These are phyloP conservation scores for Suillus hirtellus DNA, from an alignment of 768 basidiomycete genomes.

Conservation along the genomic window DNA sequence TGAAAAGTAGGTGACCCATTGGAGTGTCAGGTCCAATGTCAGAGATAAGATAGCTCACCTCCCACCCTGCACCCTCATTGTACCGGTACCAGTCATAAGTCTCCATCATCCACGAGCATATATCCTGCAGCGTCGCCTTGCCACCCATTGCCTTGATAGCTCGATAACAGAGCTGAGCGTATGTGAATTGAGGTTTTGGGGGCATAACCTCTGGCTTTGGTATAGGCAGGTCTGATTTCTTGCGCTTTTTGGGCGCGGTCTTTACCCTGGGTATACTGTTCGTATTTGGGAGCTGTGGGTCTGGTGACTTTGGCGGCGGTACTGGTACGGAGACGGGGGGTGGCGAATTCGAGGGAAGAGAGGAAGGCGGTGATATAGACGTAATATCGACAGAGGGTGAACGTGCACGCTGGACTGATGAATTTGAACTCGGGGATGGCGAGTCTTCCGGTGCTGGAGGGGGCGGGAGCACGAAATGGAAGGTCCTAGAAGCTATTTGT, in stretches of 20 bases:
- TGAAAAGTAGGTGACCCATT: slow-evolving; percentile 30
- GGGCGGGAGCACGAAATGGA: slow-evolving; percentile 95
- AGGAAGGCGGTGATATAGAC: slow-evolving; percentile 80
- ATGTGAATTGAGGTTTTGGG: slow-evolving; percentile 87
- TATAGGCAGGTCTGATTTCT: slow-evolving; percentile 50
- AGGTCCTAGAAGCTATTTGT: slow-evolving; percentile 95
- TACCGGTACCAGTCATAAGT: slow-evolving; percentile 90
- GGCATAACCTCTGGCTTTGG: slow-evolving; percentile 77
- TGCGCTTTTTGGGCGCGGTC: slow-evolving; percentile 64
- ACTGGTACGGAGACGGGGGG: slow-evolving; percentile 51
- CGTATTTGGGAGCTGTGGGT: slow-evolving; percentile 61
- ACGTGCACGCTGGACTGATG: slow-evolving; percentile 64
- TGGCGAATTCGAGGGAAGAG: slow-evolving; percentile 75
- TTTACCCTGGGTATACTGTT: slow-evolving; percentile 54
- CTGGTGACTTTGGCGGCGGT: slow-evolving; percentile 47
- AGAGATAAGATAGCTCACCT: slow-evolving; percentile 52
- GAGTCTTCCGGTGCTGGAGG: slow-evolving; percentile 78
- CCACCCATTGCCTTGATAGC: slow-evolving; percentile 81
- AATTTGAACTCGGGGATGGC: slow-evolving; percentile 76
- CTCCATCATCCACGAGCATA: slow-evolving; percentile 88
- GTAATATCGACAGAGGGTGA: slow-evolving; percentile 85
- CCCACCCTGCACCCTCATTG: slow-evolving; percentile 84
- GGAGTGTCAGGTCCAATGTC: neutral
- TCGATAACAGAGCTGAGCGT: slow-evolving; percentile 88
- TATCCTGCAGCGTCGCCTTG: slow-evolving; percentile 89